These are phyloP conservation scores for Cytospora paraplurivora DNA, from an alignment of 2,329 filamentous ascomycete species.

Conservation along the genomic window DNA sequence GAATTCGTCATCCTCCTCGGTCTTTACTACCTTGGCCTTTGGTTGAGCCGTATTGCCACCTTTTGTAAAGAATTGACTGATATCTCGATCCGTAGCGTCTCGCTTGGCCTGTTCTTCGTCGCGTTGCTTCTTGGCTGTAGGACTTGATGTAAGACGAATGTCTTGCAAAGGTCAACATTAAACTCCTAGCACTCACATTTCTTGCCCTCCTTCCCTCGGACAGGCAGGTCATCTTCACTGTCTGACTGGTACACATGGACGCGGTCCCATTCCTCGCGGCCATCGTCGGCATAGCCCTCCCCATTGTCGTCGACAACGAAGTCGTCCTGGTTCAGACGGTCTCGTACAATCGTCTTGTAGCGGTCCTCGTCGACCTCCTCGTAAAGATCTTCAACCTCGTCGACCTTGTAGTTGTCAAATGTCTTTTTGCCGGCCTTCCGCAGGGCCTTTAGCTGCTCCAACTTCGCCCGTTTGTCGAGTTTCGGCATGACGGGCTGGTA, in stretches of 20 bases:
- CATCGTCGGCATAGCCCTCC: conserved; percentile 94
- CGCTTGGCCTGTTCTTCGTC: conserved; percentile 84
- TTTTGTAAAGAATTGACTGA: conserved; percentile 91
- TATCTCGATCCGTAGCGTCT: conserved; percentile 86
- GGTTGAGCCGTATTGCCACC: conserved; percentile 66
- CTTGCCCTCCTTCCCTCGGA: conserved; percentile 53
- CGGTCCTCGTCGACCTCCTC: conserved; percentile 96
- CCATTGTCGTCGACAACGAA: conserved; percentile 99
- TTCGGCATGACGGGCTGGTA: conserved; percentile 44
- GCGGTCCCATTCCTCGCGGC: conserved; percentile 90
- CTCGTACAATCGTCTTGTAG: conserved; percentile 93
- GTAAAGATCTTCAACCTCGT: conserved; percentile 83
- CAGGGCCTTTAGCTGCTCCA: conserved; percentile 81
- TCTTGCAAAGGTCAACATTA: not conserved
- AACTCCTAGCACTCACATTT: conserved; percentile 44
- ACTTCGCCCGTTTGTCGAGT: conserved; percentile 51
- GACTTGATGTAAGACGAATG: conserved; percentile 1
- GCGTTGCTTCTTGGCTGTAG: conserved; percentile 77
- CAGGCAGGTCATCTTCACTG: conserved; percentile 66
- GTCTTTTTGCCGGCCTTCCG: conserved; percentile 89
- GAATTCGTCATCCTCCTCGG: conserved; percentile 87
- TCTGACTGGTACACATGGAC: conserved; percentile 70
- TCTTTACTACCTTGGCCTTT: conserved; percentile 84
- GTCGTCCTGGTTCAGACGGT: conserved; percentile 88
- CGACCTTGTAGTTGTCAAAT: conserved; percentile 82